These are phyloP conservation scores for Rauvolfia tetraphylla DNA, from an alignment of 257 asterid genomes.

Conservation along the genomic window DNA sequence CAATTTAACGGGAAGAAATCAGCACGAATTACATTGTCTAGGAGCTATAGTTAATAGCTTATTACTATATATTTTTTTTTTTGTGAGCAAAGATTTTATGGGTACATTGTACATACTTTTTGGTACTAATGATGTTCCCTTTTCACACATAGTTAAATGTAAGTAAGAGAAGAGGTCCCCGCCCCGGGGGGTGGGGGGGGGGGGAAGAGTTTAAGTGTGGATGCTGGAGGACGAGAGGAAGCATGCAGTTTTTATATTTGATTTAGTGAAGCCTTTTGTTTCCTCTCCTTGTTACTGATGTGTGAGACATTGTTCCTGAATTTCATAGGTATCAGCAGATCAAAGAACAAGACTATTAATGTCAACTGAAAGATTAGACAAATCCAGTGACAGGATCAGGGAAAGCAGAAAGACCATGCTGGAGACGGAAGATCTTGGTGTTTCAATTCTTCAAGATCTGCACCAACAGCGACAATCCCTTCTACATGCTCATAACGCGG, in stretches of 20 bases:
- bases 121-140: no score
- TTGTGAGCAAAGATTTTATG: background rate
- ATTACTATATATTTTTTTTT: background rate
- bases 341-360: constrained; percentile 58
- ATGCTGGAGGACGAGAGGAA: background rate
- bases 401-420: constrained; percentile 78
- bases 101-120: no score
- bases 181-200: no score
- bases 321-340: constrained; percentile 61
- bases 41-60: background rate
- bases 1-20: background rate
- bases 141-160: no score
- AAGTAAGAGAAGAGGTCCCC: no score
- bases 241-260: background rate
- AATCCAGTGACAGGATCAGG: constrained; percentile 60
- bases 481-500: constrained; percentile 62
- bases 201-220: no score
- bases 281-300: background rate
- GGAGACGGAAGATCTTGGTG: constrained; percentile 93
- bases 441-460: constrained; percentile 80
- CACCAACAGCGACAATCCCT: constrained; percentile 81
- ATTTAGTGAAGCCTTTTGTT: background rate
- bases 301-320: constrained; percentile 11
- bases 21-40: background rate
- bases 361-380: constrained; percentile 60